A percentile compares a stretch with the other conserved stretches of the same genome.
phyloP scores from a whole-genome alignment of 2,329 filamentous ascomycete species.

The Tolypocladium guangdongense region DNA sequence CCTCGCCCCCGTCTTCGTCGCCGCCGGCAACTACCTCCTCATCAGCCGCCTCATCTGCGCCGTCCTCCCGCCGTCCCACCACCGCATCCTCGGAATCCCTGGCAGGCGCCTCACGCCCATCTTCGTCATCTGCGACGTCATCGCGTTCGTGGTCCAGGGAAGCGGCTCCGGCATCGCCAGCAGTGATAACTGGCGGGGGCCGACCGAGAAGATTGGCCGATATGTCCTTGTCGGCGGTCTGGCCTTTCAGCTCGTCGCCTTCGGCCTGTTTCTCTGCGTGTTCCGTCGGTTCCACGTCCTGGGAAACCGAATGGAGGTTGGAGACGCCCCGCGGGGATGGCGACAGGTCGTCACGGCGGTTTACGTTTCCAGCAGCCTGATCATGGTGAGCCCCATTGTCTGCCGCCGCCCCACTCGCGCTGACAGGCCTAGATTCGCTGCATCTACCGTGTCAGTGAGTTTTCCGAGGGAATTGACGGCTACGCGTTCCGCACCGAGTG shows the following conservation, averaged over 20 bases:
- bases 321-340: constrained; percentile 22
- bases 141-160: constrained; percentile 33
- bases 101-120: constrained; percentile 29
- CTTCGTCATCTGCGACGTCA: constrained; percentile 34
- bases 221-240: constrained; percentile 31
- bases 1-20: constrained; percentile 36
- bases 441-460: constrained; percentile 43
- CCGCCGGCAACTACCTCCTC: constrained; percentile 39
- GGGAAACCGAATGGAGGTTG: constrained; percentile 10
- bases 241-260: constrained; percentile 27
- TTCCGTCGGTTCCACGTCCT: constrained; percentile 26
- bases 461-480: constrained; percentile 36
- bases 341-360: constrained; percentile 27
- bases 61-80: constrained; percentile 20
- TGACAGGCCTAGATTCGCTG: constrained; percentile 29
- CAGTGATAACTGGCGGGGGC: constrained; percentile 30
- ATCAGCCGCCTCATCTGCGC: constrained; percentile 33
- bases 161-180: constrained; percentile 32
- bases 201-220: constrained; percentile 23
- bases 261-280: constrained; percentile 28
- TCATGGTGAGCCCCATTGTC: constrained; percentile 25
- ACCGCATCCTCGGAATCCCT: constrained; percentile 24
- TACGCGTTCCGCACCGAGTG: constrained; percentile 41
- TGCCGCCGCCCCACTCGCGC: background rate
- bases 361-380: constrained; percentile 31